Evolutionary conservation across 495 filamentous ascomycete genomes (phyloP).

Genomic region (Apiosordaria backusii): DNA sequence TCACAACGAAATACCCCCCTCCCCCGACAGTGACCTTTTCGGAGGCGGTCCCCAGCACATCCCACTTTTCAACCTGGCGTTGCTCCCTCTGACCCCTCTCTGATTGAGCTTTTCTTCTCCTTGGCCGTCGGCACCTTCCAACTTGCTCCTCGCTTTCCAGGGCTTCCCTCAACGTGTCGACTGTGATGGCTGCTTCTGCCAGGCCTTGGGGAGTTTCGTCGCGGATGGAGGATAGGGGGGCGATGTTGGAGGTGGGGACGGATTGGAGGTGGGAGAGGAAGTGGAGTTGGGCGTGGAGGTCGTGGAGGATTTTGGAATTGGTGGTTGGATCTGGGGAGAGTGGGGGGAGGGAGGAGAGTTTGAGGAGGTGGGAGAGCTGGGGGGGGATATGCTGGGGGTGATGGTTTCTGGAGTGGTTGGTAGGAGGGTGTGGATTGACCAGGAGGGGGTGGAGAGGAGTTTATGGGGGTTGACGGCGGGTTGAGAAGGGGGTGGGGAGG

Average conservation of each 20-base stretch:
- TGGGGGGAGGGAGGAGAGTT: slow-evolving; percentile 80
- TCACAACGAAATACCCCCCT: slow-evolving; percentile 76
- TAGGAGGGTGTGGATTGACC: slow-evolving; percentile 81
- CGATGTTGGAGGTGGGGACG: slow-evolving; percentile 65
- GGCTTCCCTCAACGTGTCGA: slow-evolving; percentile 36
- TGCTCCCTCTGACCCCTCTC: slow-evolving; percentile 25
- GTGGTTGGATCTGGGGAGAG: slow-evolving; percentile 52
- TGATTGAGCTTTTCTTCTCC: slow-evolving; percentile 25
- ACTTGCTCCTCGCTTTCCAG: slow-evolving; percentile 41
- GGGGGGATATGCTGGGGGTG: slow-evolving; percentile 37
- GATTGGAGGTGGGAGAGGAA: slow-evolving; percentile 81
- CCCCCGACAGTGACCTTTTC: slow-evolving; percentile 55
- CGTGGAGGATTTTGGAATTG: slow-evolving; percentile 57
- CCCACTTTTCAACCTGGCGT: slow-evolving; percentile 60
- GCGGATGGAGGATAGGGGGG: slow-evolving; percentile 70
- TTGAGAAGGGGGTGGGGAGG: background rate
- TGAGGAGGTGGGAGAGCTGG: slow-evolving; percentile 76
- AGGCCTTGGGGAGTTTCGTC: slow-evolving; percentile 64
- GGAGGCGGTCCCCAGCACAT: slow-evolving; percentile 62
- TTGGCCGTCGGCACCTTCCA: slow-evolving; percentile 45
- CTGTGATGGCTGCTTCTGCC: slow-evolving; percentile 41
- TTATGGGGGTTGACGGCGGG: slow-evolving; percentile 14
- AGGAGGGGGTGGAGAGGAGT: slow-evolving; percentile 69
- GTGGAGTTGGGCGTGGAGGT: slow-evolving; percentile 77
- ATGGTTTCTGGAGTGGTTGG: slow-evolving; percentile 41